Percentiles rank a stretch among this genome's conserved stretches.
Conservation (phyloP, 2,329 filamentous ascomycete genomes). For the Fusarium sp. region DNA sequence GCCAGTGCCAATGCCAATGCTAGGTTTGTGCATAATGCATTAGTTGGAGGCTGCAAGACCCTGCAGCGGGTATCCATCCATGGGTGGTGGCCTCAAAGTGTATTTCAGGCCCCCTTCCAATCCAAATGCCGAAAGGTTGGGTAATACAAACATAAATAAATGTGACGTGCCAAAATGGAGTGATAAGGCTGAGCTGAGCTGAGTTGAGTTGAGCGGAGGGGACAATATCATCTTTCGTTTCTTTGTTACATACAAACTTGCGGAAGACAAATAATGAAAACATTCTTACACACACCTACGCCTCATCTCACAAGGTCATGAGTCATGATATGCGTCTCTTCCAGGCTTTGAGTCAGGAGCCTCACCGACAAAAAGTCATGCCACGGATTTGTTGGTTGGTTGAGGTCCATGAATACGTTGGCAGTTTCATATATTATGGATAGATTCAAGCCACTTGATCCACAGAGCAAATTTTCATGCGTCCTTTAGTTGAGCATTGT, state of each 20-base stretch:
- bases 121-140: neutral
- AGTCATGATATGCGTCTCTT: neutral
- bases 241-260: neutral
- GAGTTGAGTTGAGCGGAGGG: neutral
- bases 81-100: neutral
- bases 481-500: neutral
- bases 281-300: neutral
- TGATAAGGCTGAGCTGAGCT: neutral
- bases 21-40: constrained; percentile 3
- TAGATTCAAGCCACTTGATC: neutral
- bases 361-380: neutral
- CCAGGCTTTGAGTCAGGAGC: neutral
- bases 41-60: constrained; percentile 3
- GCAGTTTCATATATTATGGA: neutral
- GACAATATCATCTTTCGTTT: neutral
- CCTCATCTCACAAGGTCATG: neutral
- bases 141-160: neutral
- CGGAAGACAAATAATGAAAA: neutral
- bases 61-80: constrained; percentile 2
- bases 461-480: neutral
- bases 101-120: neutral
- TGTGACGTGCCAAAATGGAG: neutral
- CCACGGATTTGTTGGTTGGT: neutral
- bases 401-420: neutral
- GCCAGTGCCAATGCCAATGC: neutral